Evolutionary conservation across 2,329 filamentous ascomycete species (phyloP).

Genomic region (Nothophaeocryptopus gaeumannii): DNA sequence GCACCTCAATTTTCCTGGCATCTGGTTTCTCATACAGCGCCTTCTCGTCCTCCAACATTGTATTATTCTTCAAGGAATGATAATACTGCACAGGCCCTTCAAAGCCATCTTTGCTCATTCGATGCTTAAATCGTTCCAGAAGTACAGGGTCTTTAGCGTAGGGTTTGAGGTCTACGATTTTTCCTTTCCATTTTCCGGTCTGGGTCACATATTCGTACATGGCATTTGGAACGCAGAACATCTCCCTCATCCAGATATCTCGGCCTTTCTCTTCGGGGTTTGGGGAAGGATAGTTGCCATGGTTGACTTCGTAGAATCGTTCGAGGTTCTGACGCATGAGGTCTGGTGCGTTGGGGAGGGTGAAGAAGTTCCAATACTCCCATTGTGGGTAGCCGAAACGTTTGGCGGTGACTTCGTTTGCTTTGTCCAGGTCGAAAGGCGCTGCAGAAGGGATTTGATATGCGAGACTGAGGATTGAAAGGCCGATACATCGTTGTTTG

Average conservation of each 20-base stretch:
- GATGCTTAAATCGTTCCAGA: slow-evolving; percentile 35
- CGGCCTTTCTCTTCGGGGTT: slow-evolving; percentile 24
- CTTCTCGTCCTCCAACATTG: slow-evolving; percentile 30
- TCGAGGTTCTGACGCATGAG: slow-evolving; percentile 26
- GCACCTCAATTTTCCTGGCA: slow-evolving; percentile 30
- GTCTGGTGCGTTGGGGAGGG: slow-evolving; percentile 22
- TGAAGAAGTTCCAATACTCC: slow-evolving; percentile 50
- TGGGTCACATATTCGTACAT: slow-evolving; percentile 35
- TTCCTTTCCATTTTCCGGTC: slow-evolving; percentile 19
- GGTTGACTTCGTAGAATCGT: slow-evolving; percentile 27
- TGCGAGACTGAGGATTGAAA: slow-evolving; percentile 44
- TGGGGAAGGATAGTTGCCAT: slow-evolving; percentile 23
- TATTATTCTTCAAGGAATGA: slow-evolving; percentile 30
- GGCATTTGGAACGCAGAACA: slow-evolving; percentile 39
- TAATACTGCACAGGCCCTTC: slow-evolving; percentile 41
- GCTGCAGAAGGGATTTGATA: slow-evolving; percentile 36
- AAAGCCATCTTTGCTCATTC: slow-evolving; percentile 33
- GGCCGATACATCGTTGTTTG: slow-evolving; percentile 41
- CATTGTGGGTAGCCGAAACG: slow-evolving; percentile 39
- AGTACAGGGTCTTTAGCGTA: slow-evolving; percentile 35
- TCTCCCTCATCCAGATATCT: slow-evolving; percentile 34
- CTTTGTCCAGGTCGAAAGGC: slow-evolving; percentile 40
- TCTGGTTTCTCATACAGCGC: slow-evolving; percentile 25
- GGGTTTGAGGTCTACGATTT: slow-evolving; percentile 28
- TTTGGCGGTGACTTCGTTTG: slow-evolving; percentile 35